Conservation (phyloP, 495 filamentous ascomycete genomes). For the Bacidia rubella region DNA sequence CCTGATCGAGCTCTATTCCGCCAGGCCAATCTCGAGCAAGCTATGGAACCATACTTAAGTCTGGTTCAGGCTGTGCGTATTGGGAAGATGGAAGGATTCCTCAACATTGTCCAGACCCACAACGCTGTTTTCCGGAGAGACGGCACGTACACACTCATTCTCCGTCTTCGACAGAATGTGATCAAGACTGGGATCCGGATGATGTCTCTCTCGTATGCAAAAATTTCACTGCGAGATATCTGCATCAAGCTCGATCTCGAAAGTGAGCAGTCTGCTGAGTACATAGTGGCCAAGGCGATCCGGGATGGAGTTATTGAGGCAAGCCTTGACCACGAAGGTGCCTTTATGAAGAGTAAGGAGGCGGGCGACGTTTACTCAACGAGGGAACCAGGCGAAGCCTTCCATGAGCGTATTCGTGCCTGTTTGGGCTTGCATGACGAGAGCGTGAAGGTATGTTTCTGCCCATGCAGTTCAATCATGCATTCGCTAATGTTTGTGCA, state of each 20-base stretch:
- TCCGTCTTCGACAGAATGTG: conserved; percentile 91
- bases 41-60: conserved; percentile 80
- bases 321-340: conserved; percentile 80
- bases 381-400: conserved; percentile 85
- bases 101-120: conserved; percentile 66
- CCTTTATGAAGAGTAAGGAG: conserved; percentile 98
- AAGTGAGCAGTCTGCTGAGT: conserved; percentile 91
- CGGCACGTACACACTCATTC: conserved; percentile 87
- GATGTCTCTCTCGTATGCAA: conserved; percentile 95
- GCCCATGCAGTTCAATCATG: background rate
- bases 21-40: conserved; percentile 65
- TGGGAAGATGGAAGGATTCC: conserved; percentile 84
- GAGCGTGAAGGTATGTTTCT: conserved; percentile 69
- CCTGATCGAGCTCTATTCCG: conserved; percentile 91
- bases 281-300: conserved; percentile 98
- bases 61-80: conserved; percentile 91
- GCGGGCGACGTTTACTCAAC: conserved; percentile 91
- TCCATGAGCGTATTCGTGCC: conserved; percentile 89
- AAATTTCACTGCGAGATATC: conserved; percentile 94
- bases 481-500: conserved; percentile 13
- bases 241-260: conserved; percentile 88
- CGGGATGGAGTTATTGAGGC: conserved; percentile 97
- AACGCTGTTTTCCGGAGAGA: conserved; percentile 78
- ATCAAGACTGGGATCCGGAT: conserved; percentile 99
- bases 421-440: conserved; percentile 89